Conservation (phyloP, 768 basidiomycete genomes). For the Suillus subluteus region DNA sequence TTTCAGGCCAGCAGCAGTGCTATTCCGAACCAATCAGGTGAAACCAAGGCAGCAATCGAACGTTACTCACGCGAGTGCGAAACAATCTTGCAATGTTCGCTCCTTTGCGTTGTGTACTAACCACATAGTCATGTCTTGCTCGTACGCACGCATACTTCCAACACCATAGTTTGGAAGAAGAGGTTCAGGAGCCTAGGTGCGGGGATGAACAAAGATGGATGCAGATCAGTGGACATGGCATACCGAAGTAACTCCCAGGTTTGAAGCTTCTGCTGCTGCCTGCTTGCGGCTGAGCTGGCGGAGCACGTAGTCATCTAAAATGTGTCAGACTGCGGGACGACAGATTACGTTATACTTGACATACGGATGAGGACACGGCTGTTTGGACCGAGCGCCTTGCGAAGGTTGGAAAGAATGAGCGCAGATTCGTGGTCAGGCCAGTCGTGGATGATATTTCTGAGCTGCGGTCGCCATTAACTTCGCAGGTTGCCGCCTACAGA, state of each 20-base stretch:
- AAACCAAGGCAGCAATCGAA: not conserved
- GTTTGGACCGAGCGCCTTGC: constrained; percentile 31
- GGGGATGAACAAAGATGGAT: not conserved
- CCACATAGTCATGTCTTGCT: constrained; percentile 36
- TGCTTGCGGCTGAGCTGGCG: constrained; percentile 21
- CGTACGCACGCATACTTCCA: constrained; percentile 32
- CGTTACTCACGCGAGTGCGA: constrained; percentile 32
- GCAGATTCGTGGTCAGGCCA: constrained; percentile 36
- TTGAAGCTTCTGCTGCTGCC: constrained; percentile 16
- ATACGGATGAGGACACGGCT: constrained; percentile 38
- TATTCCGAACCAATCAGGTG: constrained; percentile 17
- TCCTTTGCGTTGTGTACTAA: constrained; percentile 36
- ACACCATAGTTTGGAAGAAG: constrained; percentile 37
- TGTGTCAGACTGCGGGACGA: not conserved
- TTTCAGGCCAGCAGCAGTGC: constrained; percentile 29
- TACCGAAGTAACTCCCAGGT: constrained; percentile 21
- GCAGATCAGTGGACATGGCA: not conserved
- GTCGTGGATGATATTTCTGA: constrained; percentile 33
- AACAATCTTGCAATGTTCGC: constrained; percentile 32
- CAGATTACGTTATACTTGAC: constrained; percentile 3
- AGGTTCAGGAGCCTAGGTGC: constrained; percentile 36
- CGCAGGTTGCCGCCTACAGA: not conserved
- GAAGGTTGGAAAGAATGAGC: constrained; percentile 33
- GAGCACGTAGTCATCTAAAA: constrained; percentile 28
- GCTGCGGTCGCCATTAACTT: constrained; percentile 11